These are phyloP conservation scores for Globisporangium lucens DNA, from an alignment of 352 stramenopile species.

Conservation along the genomic window DNA sequence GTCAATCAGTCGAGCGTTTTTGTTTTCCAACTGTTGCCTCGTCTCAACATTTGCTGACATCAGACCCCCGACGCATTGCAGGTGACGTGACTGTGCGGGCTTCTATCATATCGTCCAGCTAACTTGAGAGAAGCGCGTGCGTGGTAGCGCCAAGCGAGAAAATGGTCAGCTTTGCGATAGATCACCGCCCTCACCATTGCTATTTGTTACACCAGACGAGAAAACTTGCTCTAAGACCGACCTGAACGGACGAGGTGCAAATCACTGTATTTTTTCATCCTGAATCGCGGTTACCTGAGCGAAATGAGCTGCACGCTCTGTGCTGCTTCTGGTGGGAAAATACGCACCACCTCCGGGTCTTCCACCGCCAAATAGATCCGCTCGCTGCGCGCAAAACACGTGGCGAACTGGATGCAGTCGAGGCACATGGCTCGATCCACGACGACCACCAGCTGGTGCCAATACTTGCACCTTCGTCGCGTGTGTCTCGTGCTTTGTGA, in stretches of 20 bases:
- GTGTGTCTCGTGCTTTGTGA: not conserved
- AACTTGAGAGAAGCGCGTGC: too few species aligned
- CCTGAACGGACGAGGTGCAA: not conserved
- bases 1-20: too few species aligned
- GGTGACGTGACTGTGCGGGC: too few species aligned
- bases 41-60: too few species aligned
- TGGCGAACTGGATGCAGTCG: slow-evolving; percentile 68
- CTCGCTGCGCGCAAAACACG: slow-evolving; percentile 42
- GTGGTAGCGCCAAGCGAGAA: too few species aligned
- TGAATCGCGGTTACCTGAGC: not conserved
- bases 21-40: too few species aligned
- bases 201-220: too few species aligned
- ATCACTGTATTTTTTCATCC: not conserved
- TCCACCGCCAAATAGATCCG: slow-evolving; percentile 36
- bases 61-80: too few species aligned
- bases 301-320: slow-evolving; percentile 6
- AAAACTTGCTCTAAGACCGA: too few species aligned
- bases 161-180: too few species aligned
- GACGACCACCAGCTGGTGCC: slow-evolving; percentile 49
- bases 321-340: slow-evolving; percentile 37
- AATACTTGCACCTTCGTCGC: slow-evolving; percentile 22
- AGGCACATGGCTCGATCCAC: slow-evolving; percentile 75
- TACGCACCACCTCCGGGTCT: slow-evolving; percentile 40
- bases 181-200: too few species aligned
- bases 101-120: too few species aligned